phyloP scores from a whole-genome alignment of 768 basidiomycete species.

The Fomitopsis serialis region DNA sequence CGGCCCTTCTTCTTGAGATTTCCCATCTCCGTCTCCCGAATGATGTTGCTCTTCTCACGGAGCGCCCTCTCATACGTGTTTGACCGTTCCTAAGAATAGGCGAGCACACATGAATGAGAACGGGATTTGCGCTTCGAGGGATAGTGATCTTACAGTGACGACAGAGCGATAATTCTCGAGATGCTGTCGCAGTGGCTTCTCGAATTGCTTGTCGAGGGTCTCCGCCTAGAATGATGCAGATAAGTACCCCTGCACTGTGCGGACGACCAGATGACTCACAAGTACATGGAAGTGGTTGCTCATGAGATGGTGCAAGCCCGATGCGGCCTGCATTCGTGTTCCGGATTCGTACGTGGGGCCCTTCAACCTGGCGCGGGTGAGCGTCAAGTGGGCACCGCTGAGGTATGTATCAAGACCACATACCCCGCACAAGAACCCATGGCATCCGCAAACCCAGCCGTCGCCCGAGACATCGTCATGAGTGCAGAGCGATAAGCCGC shows the following conservation, averaged over 20 bases:
- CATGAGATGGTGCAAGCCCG: conserved; percentile 87
- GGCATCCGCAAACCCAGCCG: conserved; percentile 81
- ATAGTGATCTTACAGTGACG: conserved; percentile 48
- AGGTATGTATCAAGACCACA: not conserved
- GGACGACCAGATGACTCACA: conserved; percentile 37
- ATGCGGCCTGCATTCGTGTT: conserved; percentile 77
- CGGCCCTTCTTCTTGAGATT: conserved; percentile 84
- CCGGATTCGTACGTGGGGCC: conserved; percentile 78
- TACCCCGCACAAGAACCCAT: conserved; percentile 82
- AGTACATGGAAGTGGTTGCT: conserved; percentile 91
- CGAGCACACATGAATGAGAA: not conserved
- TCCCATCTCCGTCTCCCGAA: conserved; percentile 78
- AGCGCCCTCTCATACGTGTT: conserved; percentile 77
- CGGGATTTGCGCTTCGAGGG: not conserved
- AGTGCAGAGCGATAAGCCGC: conserved; percentile 79
- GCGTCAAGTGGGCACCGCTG: not conserved
- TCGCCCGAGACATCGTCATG: conserved; percentile 74
- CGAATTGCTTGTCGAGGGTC: conserved; percentile 81
- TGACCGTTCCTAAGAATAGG: conserved; percentile 69
- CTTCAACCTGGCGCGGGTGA: conserved; percentile 47
- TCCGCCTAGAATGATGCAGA: conserved; percentile 52
- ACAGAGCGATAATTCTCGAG: conserved; percentile 73
- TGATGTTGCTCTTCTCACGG: conserved; percentile 77
- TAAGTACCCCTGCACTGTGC: too few relatives aligned
- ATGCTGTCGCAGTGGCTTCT: conserved; percentile 83